Base-by-base conservation (phyloP, 176 grass and related monocot genomes). In the Bothriochloa decipiens region DNA sequence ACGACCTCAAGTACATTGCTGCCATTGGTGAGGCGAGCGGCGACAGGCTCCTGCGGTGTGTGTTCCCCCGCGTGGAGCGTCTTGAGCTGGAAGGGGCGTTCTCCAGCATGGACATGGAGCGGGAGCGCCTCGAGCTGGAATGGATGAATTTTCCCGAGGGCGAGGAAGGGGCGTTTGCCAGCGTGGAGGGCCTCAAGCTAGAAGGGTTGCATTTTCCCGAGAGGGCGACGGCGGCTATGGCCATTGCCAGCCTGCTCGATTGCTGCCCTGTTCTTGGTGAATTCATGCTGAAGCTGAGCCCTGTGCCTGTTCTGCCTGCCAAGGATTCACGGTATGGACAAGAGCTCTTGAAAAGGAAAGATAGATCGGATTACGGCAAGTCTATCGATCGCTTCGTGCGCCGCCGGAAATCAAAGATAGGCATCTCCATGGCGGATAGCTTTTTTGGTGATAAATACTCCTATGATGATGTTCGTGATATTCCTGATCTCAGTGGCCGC, bases 211-310 rank as follows among this genome's bases (percentile, higher is more conserved):
- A 18, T 50, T 1, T 1, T 50, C 23, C 73, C 2, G 0, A 14
- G 0, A 14, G 64, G 35, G 29, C 29, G 22, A 33, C 7, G 16
- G 23, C 73, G 11, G 35, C 23, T 0, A 7, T 55, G 16, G 63
- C 74, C 46, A 77, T 85, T 11, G 73, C 35, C 6, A 77, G 58
- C 83, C 73, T 84, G 8, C 82, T 84, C 15, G 2, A 7, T 2
- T 77, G 46, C 23, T 57, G 82, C 46, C 73, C 75, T 16, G 46
- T 7, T 68, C 22, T 62, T 41, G 22, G 75, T 40, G 45, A 6
- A 11, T 7, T 84, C 16, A 12, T 4, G 45, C 35, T 84, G 6
- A 77, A 42, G 32, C 63, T 77, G 46, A 68, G 62, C 46, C 15
- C 46, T 1, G 2, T 20, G n/a, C 2, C 49, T 0, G 18, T 9